These are phyloP conservation scores for Arthrinium phaeospermum DNA, from an alignment of 2,329 filamentous ascomycete genomes.

Conservation along the genomic window DNA sequence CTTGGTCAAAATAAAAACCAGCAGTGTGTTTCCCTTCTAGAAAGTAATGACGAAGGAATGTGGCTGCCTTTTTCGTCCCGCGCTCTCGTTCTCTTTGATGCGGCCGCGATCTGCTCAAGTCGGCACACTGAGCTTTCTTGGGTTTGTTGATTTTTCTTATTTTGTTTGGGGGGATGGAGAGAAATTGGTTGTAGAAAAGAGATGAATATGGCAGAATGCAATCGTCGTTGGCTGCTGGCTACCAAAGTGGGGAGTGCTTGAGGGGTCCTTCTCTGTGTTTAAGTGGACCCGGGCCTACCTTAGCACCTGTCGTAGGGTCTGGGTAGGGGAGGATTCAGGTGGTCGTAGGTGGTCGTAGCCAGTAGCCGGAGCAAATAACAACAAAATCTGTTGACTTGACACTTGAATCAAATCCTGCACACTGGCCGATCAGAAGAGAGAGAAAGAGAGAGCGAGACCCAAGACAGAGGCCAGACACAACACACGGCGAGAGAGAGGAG, in stretches of 20 bases:
- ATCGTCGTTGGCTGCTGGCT: conserved; percentile 12
- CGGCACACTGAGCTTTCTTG: conserved; percentile 12
- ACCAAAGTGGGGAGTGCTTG: conserved; percentile 17
- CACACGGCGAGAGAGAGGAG: not conserved
- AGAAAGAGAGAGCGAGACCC: not conserved
- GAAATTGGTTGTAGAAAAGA: conserved; percentile 16
- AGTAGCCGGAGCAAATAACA: not conserved
- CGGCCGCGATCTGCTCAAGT: conserved; percentile 12
- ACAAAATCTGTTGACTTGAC: not conserved
- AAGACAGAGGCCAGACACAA: not conserved
- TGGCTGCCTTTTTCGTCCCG: not conserved
- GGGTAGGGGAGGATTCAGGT: not conserved
- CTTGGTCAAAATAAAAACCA: conserved; percentile 13
- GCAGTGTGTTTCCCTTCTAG: conserved; percentile 4
- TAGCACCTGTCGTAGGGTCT: conserved; percentile 2
- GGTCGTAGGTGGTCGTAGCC: not conserved
- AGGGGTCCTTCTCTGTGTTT: conserved; percentile 14
- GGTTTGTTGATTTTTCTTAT: conserved; percentile 16
- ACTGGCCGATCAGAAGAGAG: not conserved
- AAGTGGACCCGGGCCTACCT: not conserved
- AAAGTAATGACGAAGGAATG: conserved; percentile 15
- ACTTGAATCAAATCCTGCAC: not conserved
- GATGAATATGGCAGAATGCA: conserved; percentile 17
- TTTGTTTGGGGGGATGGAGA: conserved; percentile 15
- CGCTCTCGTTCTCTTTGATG: conserved; percentile 11